Percentiles rank a stretch among this genome's conserved stretches.
phyloP scores from a whole-genome alignment of 768 basidiomycete genomes.

The Pleurotus cornucopiae region DNA sequence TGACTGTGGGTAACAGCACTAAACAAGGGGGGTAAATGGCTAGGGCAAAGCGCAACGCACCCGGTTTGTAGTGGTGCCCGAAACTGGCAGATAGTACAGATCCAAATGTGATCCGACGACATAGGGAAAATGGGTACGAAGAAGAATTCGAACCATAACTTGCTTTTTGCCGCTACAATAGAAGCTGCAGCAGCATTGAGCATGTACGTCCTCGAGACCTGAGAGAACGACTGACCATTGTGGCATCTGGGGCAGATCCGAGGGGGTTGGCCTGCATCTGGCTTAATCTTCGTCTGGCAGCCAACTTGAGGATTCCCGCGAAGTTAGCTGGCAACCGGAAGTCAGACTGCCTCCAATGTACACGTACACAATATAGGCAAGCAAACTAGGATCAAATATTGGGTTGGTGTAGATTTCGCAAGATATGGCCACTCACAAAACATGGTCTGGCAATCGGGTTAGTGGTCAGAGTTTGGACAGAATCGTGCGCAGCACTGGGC shows the following conservation, averaged over 20 bases:
- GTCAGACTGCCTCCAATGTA: not conserved
- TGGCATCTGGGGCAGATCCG: conserved; percentile 69
- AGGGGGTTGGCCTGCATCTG: conserved; percentile 46
- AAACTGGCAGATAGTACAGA: conserved; percentile 72
- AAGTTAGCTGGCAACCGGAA: conserved; percentile 8
- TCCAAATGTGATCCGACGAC: conserved; percentile 57
- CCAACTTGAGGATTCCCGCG: conserved; percentile 44
- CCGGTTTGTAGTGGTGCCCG: conserved; percentile 44
- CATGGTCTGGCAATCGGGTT: conserved; percentile 14
- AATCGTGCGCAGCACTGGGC: not conserved
- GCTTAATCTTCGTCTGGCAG: conserved; percentile 55
- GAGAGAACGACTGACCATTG: conserved; percentile 45
- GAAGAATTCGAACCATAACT: conserved; percentile 75
- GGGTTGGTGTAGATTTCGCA: not conserved
- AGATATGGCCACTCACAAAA: conserved; percentile 17
- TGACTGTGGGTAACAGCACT: not conserved
- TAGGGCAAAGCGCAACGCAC: conserved; percentile 27
- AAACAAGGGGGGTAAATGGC: not conserved
- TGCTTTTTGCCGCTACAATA: conserved; percentile 58
- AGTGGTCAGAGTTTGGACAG: not conserved
- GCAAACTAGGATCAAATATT: conserved; percentile 33
- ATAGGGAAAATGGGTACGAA: conserved; percentile 70
- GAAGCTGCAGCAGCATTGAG: conserved; percentile 35
- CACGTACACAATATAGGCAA: conserved; percentile 47
- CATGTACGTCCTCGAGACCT: not conserved